Conservation (phyloP, 23 red algal genomes). For the Gracilaria vermiculophylla region DNA sequence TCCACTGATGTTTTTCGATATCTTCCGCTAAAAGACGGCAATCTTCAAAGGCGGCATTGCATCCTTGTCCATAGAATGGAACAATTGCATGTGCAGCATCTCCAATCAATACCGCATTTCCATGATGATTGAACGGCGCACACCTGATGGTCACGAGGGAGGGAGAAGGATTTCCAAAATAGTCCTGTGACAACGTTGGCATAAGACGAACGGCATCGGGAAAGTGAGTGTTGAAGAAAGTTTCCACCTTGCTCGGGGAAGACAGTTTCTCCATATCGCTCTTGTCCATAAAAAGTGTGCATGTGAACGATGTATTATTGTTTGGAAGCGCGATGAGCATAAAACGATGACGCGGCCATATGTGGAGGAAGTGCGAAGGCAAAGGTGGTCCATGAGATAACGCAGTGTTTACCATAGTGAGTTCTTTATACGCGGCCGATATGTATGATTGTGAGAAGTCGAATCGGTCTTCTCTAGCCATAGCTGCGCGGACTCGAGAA, state of each 20-base stretch:
- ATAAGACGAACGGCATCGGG: conserved; percentile 79
- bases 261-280: conserved; percentile 30
- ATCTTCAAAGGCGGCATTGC: conserved; percentile 96
- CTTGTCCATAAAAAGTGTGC: conserved; percentile 91
- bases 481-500: conserved; percentile 83
- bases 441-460: conserved; percentile 86
- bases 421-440: conserved; percentile 92
- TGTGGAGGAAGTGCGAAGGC: conserved; percentile 76
- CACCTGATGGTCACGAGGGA: conserved; percentile 82
- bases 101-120: conserved; percentile 78
- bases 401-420: conserved; percentile 48
- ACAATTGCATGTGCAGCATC: conserved; percentile 99
- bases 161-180: conserved; percentile 59
- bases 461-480: conserved; percentile 70
- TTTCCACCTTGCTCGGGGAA: conserved; percentile 1
- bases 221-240: conserved; percentile 84
- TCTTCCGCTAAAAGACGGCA: conserved; percentile 69
- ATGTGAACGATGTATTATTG: conserved; percentile 83
- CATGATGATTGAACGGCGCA: conserved; percentile 77
- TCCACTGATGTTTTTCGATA: conserved; percentile 30
- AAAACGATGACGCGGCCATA: conserved; percentile 93
- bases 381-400: neutral
- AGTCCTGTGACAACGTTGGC: conserved; percentile 72
- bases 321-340: conserved; percentile 99
- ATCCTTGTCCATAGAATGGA: conserved; percentile 98